Conservation (phyloP, 2,329 filamentous ascomycete genomes). For the Mycosphaerella sp. region DNA sequence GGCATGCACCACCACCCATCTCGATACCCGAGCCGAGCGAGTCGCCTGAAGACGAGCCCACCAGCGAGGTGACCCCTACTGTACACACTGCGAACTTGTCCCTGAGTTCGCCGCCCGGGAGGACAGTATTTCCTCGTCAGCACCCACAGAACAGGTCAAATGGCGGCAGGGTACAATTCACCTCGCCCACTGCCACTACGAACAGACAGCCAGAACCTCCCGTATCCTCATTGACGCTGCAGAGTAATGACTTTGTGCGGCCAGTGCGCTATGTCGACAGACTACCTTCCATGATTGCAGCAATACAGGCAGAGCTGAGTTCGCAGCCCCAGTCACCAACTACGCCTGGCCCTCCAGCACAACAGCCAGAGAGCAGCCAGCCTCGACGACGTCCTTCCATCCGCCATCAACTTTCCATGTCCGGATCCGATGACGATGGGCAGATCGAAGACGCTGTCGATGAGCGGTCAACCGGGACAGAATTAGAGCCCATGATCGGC, state of each 20-base stretch:
- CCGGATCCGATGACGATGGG: conserved; percentile 80
- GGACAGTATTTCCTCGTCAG: conserved; percentile 57
- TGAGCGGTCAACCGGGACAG: conserved; percentile 71
- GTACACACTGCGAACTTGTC: conserved; percentile 48
- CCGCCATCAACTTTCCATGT: conserved; percentile 77
- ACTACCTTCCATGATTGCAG: conserved; percentile 71
- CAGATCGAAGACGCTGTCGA: conserved; percentile 75
- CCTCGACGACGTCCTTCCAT: conserved; percentile 73
- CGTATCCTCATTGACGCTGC: conserved; percentile 27
- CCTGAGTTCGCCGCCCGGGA: conserved; percentile 64
- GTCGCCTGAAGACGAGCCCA: conserved; percentile 46
- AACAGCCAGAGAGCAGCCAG: conserved; percentile 46
- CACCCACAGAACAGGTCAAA: conserved; percentile 45
- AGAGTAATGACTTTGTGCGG: conserved; percentile 55
- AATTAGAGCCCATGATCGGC: conserved; percentile 66
- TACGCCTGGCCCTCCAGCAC: conserved; percentile 65
- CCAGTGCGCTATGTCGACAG: conserved; percentile 77
- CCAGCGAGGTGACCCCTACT: conserved; percentile 57
- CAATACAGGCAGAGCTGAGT: conserved; percentile 59
- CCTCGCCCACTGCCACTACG: conserved; percentile 25
- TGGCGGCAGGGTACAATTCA: conserved; percentile 33
- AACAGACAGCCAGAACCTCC: conserved; percentile 22
- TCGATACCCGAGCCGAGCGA: conserved; percentile 58
- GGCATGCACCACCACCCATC: conserved; percentile 79
- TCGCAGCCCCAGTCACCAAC: conserved; percentile 93